Conservation (phyloP, 192 early-diverging fungal species). For the Backusella tarrabulga region DNA sequence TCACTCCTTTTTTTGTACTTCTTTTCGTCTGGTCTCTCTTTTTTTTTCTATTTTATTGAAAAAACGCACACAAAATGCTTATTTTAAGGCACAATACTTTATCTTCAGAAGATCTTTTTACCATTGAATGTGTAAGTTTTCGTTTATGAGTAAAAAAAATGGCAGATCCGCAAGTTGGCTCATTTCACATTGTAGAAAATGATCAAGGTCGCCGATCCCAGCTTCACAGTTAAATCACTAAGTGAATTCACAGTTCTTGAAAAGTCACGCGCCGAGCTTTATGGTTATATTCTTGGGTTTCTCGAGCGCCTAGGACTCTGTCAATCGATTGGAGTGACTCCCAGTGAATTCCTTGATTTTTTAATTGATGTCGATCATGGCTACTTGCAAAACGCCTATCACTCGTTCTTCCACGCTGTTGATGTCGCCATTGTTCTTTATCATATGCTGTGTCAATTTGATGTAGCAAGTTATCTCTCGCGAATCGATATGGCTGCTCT, state of each 20-base stretch:
- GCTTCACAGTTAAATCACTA: constrained; percentile 36
- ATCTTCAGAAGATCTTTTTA: constrained; percentile 55
- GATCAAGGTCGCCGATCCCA: constrained; percentile 47
- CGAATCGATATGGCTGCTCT: constrained; percentile 71
- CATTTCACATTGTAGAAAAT: constrained; percentile 36
- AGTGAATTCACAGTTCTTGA: constrained; percentile 62
- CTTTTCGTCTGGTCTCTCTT: background rate
- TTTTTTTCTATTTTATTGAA: constrained; percentile 1
- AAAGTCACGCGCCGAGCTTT: constrained; percentile 70
- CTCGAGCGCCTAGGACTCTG: constrained; percentile 67
- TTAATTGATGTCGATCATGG: constrained; percentile 78
- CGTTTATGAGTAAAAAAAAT: background rate
- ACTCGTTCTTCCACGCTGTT: constrained; percentile 89
- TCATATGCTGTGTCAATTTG: constrained; percentile 72
- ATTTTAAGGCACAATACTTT: constrained; percentile 48
- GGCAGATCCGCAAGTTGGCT: background rate
- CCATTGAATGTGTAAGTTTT: constrained; percentile 51
- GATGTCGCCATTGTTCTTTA: constrained; percentile 87
- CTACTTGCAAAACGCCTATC: constrained; percentile 87
- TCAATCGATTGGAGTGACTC: constrained; percentile 54
- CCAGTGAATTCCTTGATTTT: constrained; percentile 78
- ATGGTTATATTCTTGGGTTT: constrained; percentile 81
- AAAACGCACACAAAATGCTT: constrained; percentile 34
- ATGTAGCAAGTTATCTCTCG: constrained; percentile 63
- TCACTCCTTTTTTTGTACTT: background rate